phyloP scores from a whole-genome alignment of 1,284 basidiomycete genomes.

The Pseudozyma pruni region DNA sequence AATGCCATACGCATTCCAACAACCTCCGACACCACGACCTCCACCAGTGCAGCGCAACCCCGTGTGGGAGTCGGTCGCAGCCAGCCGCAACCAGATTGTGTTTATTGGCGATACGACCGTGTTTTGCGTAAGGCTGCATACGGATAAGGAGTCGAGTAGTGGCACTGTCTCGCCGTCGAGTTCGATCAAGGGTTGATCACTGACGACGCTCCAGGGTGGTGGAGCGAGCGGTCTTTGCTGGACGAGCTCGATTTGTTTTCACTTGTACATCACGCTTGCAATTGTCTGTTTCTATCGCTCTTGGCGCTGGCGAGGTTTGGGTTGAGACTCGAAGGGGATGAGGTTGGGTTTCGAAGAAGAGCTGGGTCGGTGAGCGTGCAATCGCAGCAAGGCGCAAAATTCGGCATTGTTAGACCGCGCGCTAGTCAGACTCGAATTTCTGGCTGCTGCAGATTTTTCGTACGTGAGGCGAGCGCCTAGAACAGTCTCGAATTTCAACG shows the following conservation, averaged over 20 bases:
- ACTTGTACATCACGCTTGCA: slow-evolving; percentile 30
- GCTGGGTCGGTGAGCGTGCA: background rate
- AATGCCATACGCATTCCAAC: slow-evolving; percentile 53
- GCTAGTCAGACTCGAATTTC: background rate
- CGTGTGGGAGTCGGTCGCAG: slow-evolving; percentile 60
- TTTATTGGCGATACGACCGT: slow-evolving; percentile 64
- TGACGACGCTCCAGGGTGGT: too few species aligned
- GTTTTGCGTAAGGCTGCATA: slow-evolving; percentile 56
- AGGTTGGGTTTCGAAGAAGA: too few species aligned
- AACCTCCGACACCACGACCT: slow-evolving; percentile 31
- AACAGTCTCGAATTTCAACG: background rate
- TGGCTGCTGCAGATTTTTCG: background rate
- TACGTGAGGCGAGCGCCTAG: background rate
- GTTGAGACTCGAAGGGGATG: too few species aligned
- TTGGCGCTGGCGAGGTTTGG: background rate
- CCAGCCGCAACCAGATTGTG: slow-evolving; percentile 64
- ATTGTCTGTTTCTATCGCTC: slow-evolving; percentile 2
- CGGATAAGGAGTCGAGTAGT: slow-evolving; percentile 32
- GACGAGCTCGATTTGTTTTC: too few species aligned
- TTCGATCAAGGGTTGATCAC: slow-evolving; percentile 34
- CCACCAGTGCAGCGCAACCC: slow-evolving; percentile 58
- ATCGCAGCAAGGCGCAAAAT: too few species aligned
- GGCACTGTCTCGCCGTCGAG: slow-evolving; percentile 37
- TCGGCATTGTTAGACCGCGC: too few species aligned
- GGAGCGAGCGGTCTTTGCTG: background rate